Conservation (phyloP, 1,284 basidiomycete species). For the Ceraceosorus bombacis region DNA sequence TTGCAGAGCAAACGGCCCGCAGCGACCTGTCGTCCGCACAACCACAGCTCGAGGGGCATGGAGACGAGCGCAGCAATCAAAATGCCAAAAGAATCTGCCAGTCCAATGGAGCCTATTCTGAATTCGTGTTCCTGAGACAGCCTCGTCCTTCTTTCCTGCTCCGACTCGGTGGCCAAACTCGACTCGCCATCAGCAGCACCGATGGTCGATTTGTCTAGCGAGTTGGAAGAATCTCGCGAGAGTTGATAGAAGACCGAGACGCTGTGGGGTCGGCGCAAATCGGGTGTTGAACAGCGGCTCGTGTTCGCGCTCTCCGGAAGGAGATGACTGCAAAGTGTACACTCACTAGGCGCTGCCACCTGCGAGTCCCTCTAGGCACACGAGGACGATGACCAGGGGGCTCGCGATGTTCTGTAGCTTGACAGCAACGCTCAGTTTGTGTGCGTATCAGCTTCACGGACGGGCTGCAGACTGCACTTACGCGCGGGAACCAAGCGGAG, state of each 20-base stretch:
- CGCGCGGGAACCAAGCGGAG: constrained; percentile 35
- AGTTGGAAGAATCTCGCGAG: too few species aligned
- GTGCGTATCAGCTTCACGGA: too few species aligned
- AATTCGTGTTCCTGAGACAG: constrained; percentile 44
- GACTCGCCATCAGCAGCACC: too few species aligned
- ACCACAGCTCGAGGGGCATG: constrained; percentile 37
- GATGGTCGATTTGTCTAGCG: too few species aligned
- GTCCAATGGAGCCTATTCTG: constrained; percentile 42
- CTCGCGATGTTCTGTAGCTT: constrained; percentile 26
- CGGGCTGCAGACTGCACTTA: too few species aligned
- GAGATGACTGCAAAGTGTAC: background rate
- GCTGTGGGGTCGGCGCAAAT: background rate
- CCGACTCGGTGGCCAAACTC: constrained; percentile 2
- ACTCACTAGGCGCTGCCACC: constrained; percentile 17
- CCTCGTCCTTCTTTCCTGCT: constrained; percentile 6
- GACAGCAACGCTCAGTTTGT: too few species aligned
- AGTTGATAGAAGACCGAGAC: constrained; percentile 40
- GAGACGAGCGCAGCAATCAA: constrained; percentile 37
- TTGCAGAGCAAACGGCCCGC: constrained; percentile 34
- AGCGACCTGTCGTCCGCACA: constrained; percentile 34
- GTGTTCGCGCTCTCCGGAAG: background rate
- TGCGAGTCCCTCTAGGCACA: constrained; percentile 36
- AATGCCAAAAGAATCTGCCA: constrained; percentile 44
- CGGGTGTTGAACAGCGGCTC: background rate
- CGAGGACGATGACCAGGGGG: constrained; percentile 40